Percentiles rank a stretch among this genome's conserved stretches.
Conservation (phyloP, 345 rosid species). For the Citrus sinensis region DNA sequence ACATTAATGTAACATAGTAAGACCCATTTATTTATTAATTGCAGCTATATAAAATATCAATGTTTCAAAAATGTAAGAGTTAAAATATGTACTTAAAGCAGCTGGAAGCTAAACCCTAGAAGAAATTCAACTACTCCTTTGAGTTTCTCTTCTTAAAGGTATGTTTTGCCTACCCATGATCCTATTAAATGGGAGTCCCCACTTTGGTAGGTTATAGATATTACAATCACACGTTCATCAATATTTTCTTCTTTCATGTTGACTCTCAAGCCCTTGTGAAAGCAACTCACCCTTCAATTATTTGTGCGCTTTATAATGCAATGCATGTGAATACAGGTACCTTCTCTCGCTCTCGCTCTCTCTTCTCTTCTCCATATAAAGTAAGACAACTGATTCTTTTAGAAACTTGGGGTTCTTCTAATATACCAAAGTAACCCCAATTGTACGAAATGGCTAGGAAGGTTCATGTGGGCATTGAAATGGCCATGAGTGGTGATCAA, state of each 20-base stretch:
- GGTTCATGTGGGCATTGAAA: conserved; percentile 37
- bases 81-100: no score
- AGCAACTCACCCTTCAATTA: conserved; percentile 15
- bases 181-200: neutral
- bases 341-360: neutral
- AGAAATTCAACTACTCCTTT: neutral
- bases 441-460: conserved; percentile 23
- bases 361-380: conserved; percentile 11
- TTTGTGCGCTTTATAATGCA: conserved; percentile 17
- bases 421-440: neutral
- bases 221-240: neutral
- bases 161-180: neutral
- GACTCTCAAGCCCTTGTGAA: conserved; percentile 12
- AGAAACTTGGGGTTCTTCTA: conserved; percentile 19
- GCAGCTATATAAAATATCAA: neutral
- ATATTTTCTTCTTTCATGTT: neutral
- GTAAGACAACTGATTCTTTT: neutral
- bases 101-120: neutral
- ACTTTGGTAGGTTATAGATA: neutral
- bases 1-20: no score
- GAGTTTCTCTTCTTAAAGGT: neutral
- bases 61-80: neutral
- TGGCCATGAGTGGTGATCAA: conserved; percentile 1
- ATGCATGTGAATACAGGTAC: conserved; percentile 29
- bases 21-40: no score